Base-by-base conservation (phyloP, 805 yeast species). In the Candida xyloterini region DNA sequence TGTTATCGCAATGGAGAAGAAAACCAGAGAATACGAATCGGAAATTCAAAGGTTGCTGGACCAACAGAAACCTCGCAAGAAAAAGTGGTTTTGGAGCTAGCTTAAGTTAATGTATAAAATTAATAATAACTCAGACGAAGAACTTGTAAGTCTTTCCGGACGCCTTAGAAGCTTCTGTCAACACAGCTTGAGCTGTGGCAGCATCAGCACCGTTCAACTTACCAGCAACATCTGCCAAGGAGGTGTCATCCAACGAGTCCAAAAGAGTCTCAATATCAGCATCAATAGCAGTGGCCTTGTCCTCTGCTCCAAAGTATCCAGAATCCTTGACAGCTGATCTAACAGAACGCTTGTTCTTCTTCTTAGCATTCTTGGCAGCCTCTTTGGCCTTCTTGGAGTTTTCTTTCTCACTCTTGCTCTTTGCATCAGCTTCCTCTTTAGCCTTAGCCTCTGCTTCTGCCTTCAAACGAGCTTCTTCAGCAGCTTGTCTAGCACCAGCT, bases 401-500 rank as follows among this genome's bases (percentile, higher is more conserved):
- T 42, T 71, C 76, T 61, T 78, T 79, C 21, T 78, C 73, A 37
- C 70, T 63, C 47, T 81, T 78, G 21, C 77, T 79, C 46, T 78
- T 84, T 43, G 77, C 90, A 35, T 81, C 95, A 47, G 84, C 93
- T 60, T 78, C 81, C 51, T 78, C 80, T 55, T 79, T 79, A 52
- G 84, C 86, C 50, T 71, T 79, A 59, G 87, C 96, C 57, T 85
- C 98, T 38, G 84, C 95, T 55, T 85, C 96, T 62, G 81, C 83
- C 68, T 82, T 83, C 43, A 79, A 80, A 63, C 84, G 82, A 35
- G 91, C 95, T 60, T 76, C 84, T 67, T 88, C 99, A 47, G 96
- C 96, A 50, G 95, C 98, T 63, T 88, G 82, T 74, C 98, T 85
- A 23, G 95, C 80, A 55, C 96, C 98, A 39, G 98, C 96, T 67